Conservation (phyloP, 2,329 filamentous ascomycete genomes). For the Graphium sp. region DNA sequence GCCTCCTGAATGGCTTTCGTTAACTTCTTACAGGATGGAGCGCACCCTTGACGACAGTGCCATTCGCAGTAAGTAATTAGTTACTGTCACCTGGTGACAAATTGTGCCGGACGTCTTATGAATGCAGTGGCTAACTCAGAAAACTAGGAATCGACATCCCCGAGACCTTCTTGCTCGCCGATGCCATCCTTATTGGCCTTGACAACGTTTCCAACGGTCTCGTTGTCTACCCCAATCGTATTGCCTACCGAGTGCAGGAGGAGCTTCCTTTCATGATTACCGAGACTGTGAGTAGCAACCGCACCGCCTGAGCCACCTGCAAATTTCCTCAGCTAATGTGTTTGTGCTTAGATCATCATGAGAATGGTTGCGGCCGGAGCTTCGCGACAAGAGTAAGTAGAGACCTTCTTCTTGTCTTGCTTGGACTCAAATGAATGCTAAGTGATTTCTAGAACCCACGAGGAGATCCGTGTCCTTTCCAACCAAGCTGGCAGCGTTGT, state of each 20-base stretch:
- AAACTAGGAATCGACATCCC: conserved; percentile 48
- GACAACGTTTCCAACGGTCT: conserved; percentile 54
- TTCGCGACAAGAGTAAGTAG: conserved; percentile 61
- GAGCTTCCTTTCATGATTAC: conserved; percentile 83
- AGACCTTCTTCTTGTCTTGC: conserved; percentile 1
- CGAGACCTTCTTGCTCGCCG: conserved; percentile 49
- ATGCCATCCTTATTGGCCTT: conserved; percentile 48
- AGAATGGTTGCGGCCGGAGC: conserved; percentile 52
- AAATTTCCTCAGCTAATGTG: conserved; percentile 19
- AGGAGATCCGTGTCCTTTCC: conserved; percentile 69
- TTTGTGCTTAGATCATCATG: too few relatives aligned
- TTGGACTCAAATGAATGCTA: neutral
- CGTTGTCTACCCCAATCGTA: conserved; percentile 64
- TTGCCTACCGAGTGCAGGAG: conserved; percentile 48
- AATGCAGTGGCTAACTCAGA: too few relatives aligned
- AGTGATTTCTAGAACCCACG: too few relatives aligned
- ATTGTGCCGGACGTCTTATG: neutral
- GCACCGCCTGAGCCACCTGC: too few relatives aligned
- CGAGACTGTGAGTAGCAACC: too few relatives aligned
- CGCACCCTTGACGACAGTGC: conserved; percentile 63
- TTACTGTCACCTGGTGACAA: too few relatives aligned
- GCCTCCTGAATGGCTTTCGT: neutral
- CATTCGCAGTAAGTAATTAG: conserved; percentile 33
- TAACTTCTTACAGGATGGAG: conserved; percentile 47
- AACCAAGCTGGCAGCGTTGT: conserved; percentile 54